Base-by-base conservation (phyloP, 2,329 filamentous ascomycete species). In the Fonsecaea nubica region DNA sequence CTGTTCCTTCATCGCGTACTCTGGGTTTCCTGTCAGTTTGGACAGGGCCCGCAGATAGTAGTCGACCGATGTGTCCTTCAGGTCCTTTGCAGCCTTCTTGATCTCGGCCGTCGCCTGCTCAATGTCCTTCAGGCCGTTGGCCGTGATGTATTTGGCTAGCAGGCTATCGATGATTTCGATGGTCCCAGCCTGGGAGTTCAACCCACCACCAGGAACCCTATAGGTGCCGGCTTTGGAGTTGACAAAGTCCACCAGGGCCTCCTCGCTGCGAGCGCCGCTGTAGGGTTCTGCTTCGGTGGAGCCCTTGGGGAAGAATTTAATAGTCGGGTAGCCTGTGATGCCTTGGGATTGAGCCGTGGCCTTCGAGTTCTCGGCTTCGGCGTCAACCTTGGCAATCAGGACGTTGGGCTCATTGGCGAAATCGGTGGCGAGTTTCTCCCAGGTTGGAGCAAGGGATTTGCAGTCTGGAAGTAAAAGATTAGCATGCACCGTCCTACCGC, bases 271-370 rank as follows among this genome's bases (percentile, higher is more conserved):
- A 69, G 86, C 91, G 68, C 91, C 90, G 62, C 84, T 81, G 85
- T 97, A 99, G 54, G 83, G 77, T 74, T 89, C 85, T 54, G 88
- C 79, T 76, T 90, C 88, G 70, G 86, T 91, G 76, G 89, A 91
- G 73, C 93, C 93, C 78, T 90, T 91, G 73, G 92, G 87, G 87
- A 97, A 99, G 87, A 90, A 99, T 84, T 97, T 97, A 84, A 99
- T 97, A 69, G 95, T 99, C 58, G 95, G 95, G 85, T 96, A 99
- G 40, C 90, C 92, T 63, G 86, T 86, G 72, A 99, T 87, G 68
- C 89, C 92, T 77, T 95, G 89, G 59, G 89, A 88, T 76, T 87
- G 80, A 59, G 93, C 90, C 58, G 89, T 88, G 53, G 86, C 86
- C 82, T 97, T 97, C 79, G 90, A 88, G 80, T 92, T 92, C 74